Base-by-base conservation (phyloP, 2,329 filamentous ascomycete species). In the Colletotrichum abscissum region DNA sequence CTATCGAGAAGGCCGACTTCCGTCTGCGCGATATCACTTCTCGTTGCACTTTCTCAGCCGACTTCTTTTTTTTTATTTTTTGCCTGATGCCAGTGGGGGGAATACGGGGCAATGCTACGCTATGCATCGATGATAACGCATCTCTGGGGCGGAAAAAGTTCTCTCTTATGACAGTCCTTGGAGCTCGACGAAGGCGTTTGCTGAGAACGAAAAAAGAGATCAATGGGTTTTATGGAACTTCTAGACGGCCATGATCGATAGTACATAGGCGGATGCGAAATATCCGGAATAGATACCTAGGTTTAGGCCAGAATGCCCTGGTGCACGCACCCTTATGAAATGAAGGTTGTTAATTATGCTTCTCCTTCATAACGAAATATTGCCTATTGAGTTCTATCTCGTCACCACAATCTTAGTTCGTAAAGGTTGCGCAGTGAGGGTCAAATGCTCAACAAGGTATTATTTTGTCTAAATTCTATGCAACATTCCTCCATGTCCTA, bases 201-300 rank as follows among this genome's bases (percentile, higher is more conserved):
- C 73, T 67, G 63, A 69, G 71, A 69, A 71, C 60, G 72, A 57
- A 71, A 66, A 69, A 58, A 67, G 26, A 71, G 54, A 65, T 67
- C 28, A 60, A 57, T 63, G 67, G 56, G 55, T 67, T 63, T 49
- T 63, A 49, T 49, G 28, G 49, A 67, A 72, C 60, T 72, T 75
- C 46, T 75, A 74, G 74, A 74, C 52, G 72, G 74, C 67, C 71
- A 72, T 63, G 67, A 67, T 74, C 67, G 59, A 65, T 63, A 74
- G 58, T 75, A 74, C 66, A 74, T 72, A 75, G 58, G 74, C 74
- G 71, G 63, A 63, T 56, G 60, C 52, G 58, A 75, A 62, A 65
- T 62, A 64, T 67, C 72, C 73, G 72, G 46, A 75, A 71, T 71
- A 74, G 73, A 75, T 75, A 75, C 73, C 71, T 74, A 71, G 71